Conservation (phyloP, 768 basidiomycete species). For the Termitomyces heimii region DNA sequence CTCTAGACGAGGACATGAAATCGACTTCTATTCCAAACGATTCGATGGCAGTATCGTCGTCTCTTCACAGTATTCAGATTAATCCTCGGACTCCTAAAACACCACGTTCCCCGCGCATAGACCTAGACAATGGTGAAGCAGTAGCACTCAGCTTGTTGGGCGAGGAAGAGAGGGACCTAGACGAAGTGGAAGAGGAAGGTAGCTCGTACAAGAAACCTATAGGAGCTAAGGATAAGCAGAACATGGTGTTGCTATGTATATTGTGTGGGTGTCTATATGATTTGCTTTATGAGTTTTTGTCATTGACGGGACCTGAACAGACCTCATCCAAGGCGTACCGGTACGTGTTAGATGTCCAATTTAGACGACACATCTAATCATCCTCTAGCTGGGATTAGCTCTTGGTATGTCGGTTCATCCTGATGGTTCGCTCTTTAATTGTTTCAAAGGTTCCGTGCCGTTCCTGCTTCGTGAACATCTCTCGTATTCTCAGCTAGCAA, state of each 20-base stretch:
- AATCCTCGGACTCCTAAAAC: conserved; percentile 48
- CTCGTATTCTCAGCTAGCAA: conserved; percentile 94
- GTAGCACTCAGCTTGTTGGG: conserved; percentile 56
- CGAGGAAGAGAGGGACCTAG: conserved; percentile 46
- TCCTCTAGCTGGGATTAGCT: conserved; percentile 75
- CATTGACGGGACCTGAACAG: conserved; percentile 26
- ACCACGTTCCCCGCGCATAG: conserved; percentile 30
- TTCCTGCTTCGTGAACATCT: conserved; percentile 94
- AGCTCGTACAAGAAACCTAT: conserved; percentile 40
- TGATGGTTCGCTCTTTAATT: not conserved
- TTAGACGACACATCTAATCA: conserved; percentile 6
- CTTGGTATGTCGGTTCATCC: conserved; percentile 47
- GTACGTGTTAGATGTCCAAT: conserved; percentile 38
- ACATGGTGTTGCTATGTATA: conserved; percentile 79
- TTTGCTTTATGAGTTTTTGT: not conserved
- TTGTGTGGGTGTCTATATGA: conserved; percentile 59
- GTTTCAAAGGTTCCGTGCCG: conserved; percentile 76
- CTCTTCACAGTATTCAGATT: conserved; percentile 53
- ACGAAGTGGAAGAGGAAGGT: conserved; percentile 27
- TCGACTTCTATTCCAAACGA: conserved; percentile 24
- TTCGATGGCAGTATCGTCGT: conserved; percentile 50
- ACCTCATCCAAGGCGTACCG: conserved; percentile 85
- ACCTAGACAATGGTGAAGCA: conserved; percentile 36
- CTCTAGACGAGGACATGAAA: conserved; percentile 33
- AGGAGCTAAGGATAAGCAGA: conserved; percentile 73